Conservation (phyloP, 345 rosid genomes). For the Pelargonium nanum region DNA sequence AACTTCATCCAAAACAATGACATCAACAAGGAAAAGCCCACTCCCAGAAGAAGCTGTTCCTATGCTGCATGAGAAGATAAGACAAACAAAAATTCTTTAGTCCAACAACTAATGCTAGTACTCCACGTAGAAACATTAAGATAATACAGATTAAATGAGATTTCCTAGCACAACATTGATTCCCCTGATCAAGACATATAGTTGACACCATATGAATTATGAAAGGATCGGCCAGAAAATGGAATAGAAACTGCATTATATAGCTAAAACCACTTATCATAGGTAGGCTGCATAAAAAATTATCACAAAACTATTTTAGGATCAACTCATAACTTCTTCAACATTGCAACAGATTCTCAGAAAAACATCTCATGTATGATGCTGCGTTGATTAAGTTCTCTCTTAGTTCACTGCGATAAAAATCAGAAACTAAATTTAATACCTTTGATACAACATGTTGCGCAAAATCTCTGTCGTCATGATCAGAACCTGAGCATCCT, state of each 20-base stretch:
- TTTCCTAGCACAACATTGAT: background rate
- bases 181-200: background rate
- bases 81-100: slow-evolving; percentile 9
- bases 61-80: slow-evolving; percentile 44
- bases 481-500: slow-evolving; percentile 73
- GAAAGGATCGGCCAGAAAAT: background rate
- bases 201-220: background rate
- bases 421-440: slow-evolving; percentile 5
- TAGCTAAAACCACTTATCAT: background rate
- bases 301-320: background rate
- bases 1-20: slow-evolving; percentile 91
- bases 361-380: background rate
- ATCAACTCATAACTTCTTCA: background rate
- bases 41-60: slow-evolving; percentile 79
- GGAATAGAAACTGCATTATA: background rate
- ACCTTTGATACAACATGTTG: slow-evolving; percentile 95
- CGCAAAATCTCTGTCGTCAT: slow-evolving; percentile 97
- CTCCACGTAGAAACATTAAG: slow-evolving; percentile 2
- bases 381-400: background rate
- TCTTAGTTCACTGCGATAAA: background rate
- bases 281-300: background rate
- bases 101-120: background rate
- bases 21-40: slow-evolving; percentile 84
- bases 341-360: background rate
- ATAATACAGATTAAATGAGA: background rate